phyloP scores from a whole-genome alignment of 805 yeast species.

The Saccharomycopsis vini region DNA sequence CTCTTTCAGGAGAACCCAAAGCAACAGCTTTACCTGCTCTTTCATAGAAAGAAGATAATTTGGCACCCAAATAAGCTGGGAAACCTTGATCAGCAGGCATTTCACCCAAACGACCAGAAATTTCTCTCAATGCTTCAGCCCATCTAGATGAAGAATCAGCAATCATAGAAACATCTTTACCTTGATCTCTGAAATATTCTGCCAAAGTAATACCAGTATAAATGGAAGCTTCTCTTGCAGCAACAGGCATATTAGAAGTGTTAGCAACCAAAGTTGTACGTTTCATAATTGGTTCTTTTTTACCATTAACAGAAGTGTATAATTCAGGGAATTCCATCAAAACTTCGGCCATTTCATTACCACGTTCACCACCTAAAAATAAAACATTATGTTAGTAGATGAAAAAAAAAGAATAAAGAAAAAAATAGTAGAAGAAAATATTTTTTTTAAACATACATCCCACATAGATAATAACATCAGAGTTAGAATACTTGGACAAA shows the following conservation, averaged over 20 bases:
- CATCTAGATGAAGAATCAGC: slow-evolving; percentile 99
- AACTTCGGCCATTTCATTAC: slow-evolving; percentile 99
- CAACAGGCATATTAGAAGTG: slow-evolving; percentile 99
- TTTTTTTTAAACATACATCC: slow-evolving; percentile 40
- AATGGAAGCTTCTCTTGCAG: slow-evolving; percentile 99
- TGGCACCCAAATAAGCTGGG: slow-evolving; percentile 99
- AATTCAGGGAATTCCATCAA: slow-evolving; percentile 99
- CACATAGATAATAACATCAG: slow-evolving; percentile 91
- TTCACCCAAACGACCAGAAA: slow-evolving; percentile 99
- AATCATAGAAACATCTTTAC: slow-evolving; percentile 98
- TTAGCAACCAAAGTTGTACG: slow-evolving; percentile 98
- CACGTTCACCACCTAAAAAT: slow-evolving; percentile 89
- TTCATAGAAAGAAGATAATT: slow-evolving; percentile 97
- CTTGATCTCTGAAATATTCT: slow-evolving; percentile 99
- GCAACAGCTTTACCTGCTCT: slow-evolving; percentile 98
- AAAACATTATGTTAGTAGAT: background rate
- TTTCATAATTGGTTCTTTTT: slow-evolving; percentile 98
- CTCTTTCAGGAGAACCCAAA: slow-evolving; percentile 91
- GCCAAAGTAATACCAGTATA: slow-evolving; percentile 98
- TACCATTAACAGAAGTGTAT: slow-evolving; percentile 81
- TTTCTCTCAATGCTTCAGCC: slow-evolving; percentile 99
- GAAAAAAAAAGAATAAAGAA: background rate
- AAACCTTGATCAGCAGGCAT: slow-evolving; percentile 99
- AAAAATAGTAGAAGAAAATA: slow-evolving; percentile 10
- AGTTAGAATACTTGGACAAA: slow-evolving; percentile 92